Evolutionary conservation across 2,329 filamentous ascomycete species (phyloP).

Genomic region (Neofusicoccum ribis): DNA sequence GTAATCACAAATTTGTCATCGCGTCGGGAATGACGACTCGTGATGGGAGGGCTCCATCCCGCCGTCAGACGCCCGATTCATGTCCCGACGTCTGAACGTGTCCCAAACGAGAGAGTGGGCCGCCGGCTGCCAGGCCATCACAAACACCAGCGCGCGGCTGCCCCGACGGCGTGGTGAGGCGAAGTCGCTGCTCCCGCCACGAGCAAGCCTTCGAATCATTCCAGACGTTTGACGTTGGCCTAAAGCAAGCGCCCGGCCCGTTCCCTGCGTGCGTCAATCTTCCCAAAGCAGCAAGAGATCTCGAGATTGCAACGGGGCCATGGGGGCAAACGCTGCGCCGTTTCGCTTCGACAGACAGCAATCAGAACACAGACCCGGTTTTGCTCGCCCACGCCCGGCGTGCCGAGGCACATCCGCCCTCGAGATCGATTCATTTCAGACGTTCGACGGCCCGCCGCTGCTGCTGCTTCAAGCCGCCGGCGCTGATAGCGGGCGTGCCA

Average conservation of each 20-base stretch:
- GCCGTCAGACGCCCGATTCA: constrained; percentile 2
- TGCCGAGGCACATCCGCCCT: background rate
- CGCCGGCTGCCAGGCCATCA: background rate
- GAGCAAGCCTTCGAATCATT: background rate
- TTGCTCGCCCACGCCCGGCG: background rate
- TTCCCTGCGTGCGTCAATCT: constrained; percentile 1
- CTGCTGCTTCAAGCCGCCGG: background rate
- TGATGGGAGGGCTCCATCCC: background rate
- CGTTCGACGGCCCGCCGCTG: background rate
- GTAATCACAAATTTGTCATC: constrained; percentile 6
- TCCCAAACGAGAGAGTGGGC: background rate
- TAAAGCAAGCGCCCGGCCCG: background rate
- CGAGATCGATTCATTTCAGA: constrained; percentile 14
- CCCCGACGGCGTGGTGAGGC: too few species aligned
- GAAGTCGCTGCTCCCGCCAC: too few species aligned
- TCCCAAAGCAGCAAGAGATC: background rate
- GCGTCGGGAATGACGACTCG: background rate
- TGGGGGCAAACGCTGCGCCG: background rate
- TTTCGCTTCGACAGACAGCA: background rate
- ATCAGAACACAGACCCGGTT: too few species aligned
- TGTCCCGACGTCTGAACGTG: background rate
- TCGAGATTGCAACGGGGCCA: background rate
- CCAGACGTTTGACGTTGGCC: constrained; percentile 4
- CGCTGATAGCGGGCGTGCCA: background rate
- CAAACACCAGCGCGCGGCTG: too few species aligned